phyloP scores from a whole-genome alignment of 495 filamentous ascomycete genomes.

The Podospora pseudopauciseta region DNA sequence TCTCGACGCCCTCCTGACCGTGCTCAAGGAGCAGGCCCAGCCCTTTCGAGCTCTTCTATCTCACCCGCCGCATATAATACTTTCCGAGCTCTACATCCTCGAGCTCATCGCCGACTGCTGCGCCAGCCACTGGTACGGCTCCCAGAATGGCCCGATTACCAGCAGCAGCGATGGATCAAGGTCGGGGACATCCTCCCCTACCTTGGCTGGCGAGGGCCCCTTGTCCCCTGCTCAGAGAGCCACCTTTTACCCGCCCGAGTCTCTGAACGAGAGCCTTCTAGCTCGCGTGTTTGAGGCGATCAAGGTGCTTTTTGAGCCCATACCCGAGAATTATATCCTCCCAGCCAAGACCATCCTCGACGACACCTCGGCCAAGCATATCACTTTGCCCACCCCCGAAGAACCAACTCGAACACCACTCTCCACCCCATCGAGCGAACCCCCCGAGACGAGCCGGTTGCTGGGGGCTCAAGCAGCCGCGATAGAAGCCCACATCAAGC shows the following conservation, averaged over 20 bases:
- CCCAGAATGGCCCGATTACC: conserved; percentile 31
- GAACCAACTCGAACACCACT: conserved; percentile 36
- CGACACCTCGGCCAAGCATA: conserved; percentile 35
- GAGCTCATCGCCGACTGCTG: conserved; percentile 62
- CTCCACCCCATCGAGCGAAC: conserved; percentile 41
- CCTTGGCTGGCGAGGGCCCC: conserved; percentile 24
- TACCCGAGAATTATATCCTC: conserved; percentile 47
- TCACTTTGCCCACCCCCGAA: conserved; percentile 29
- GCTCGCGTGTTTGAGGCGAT: conserved; percentile 41
- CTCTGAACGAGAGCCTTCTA: conserved; percentile 39
- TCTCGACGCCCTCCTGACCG: conserved; percentile 52
- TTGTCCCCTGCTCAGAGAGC: conserved; percentile 27
- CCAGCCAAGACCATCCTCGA: conserved; percentile 46
- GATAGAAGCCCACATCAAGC: conserved; percentile 47
- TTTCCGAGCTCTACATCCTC: conserved; percentile 58
- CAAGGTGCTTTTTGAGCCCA: conserved; percentile 43
- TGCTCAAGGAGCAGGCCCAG: conserved; percentile 49
- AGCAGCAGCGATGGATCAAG: conserved; percentile 2
- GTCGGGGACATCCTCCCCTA: conserved; percentile 9
- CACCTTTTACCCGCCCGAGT: conserved; percentile 27
- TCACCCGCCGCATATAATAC: conserved; percentile 52
- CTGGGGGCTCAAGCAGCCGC: conserved; percentile 33
- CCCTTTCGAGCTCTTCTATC: conserved; percentile 43
- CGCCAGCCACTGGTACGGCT: conserved; percentile 48
- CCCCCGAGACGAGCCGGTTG: conserved; percentile 34